Evolutionary conservation across 305 asterid species (phyloP), one percentile per base, ranked within the genome.

Genomic region (Galium porrigens): DNA sequence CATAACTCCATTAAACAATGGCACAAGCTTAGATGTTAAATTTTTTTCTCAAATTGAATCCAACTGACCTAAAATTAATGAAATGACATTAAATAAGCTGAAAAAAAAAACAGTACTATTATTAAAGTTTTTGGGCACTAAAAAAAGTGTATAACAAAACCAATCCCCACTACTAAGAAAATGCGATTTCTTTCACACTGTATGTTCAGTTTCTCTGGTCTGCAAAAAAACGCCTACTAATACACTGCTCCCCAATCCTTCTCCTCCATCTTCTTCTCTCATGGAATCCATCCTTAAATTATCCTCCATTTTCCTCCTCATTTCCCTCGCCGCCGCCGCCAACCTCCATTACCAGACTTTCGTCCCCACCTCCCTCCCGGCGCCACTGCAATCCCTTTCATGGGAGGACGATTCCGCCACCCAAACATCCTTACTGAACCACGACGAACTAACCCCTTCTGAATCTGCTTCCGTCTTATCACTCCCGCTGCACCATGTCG

Each of bases 401-500:
- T 73, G 74, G 76, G 7, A 25, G 15, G 1, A 57, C 10, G 11
- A 61, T 55, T 20, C 48, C 14, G 66, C 69, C 33, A 2, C 60
- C 33, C 58, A 48, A n/a, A 8, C 39, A 15, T 34, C 11, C 6
- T 6, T 6, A n/a, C 29, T 29, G 9, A 1, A 10, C 44, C 42
- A 56, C n/a, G 37, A 6, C 0, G 61, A 27, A 1, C 11, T 66
- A 9, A 11, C 5, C n/a, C 60, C 0, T 0, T 63, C 18, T 34
- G 60, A 55, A 55, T 9, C 60, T 59, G 37, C 70, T 6, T 25
- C 60, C 67, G 37, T 70, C 3, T 67, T 79, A 12, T 70, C 77
- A 0, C 7, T 71, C 12, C 65, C 65, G 25, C n/a, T 79, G 51
- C 78, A 76, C 59, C 81, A 71, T 18, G 74, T 79, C 4, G 84